A percentile compares a stretch with the other conserved stretches of the same genome.
These are phyloP conservation scores for Begonia loranthoides DNA, from an alignment of 306 rosid genomes.

Conservation along the genomic window DNA sequence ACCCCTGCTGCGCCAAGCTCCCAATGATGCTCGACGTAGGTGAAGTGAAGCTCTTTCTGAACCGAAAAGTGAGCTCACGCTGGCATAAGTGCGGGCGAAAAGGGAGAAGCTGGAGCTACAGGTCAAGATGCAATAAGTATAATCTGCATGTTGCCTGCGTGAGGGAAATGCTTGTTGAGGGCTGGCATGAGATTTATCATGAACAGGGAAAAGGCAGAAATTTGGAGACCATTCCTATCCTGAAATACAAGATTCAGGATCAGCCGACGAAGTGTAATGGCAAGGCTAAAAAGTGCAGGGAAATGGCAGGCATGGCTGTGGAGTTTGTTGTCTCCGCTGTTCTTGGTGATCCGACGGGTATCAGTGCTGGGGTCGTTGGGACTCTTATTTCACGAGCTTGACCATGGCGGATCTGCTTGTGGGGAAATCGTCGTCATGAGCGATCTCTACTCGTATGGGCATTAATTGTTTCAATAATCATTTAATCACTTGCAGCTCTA, in stretches of 20 bases:
- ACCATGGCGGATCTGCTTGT: too few species aligned
- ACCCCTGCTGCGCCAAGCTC: slow-evolving; percentile 46
- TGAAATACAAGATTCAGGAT: slow-evolving; percentile 4
- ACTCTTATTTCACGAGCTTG: slow-evolving; percentile 37
- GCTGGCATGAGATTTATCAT: slow-evolving; percentile 38
- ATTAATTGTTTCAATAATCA: too few species aligned
- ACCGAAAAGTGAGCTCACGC: slow-evolving; percentile 20
- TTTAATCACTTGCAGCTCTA: too few species aligned
- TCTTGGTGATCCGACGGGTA: slow-evolving; percentile 39
- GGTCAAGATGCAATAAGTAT: slow-evolving; percentile 29
- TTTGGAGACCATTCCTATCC: slow-evolving; percentile 38
- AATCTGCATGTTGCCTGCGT: slow-evolving; percentile 42
- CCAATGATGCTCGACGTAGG: slow-evolving; percentile 42
- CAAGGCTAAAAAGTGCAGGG: slow-evolving; percentile 23
- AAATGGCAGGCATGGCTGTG: slow-evolving; percentile 37
- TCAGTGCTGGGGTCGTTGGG: slow-evolving; percentile 28
- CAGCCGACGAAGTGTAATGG: slow-evolving; percentile 12
- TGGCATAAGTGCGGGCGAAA: slow-evolving; percentile 38
- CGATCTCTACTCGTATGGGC: too few species aligned
- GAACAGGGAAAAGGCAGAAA: slow-evolving; percentile 34
- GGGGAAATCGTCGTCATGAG: too few species aligned
- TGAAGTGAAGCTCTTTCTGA: slow-evolving; percentile 21
- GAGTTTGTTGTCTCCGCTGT: slow-evolving; percentile 33
- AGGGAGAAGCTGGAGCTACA: slow-evolving; percentile 38
- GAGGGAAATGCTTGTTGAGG: slow-evolving; percentile 41